Base-by-base conservation (phyloP, 441 rosid species). In the Populus hybrid region DNA sequence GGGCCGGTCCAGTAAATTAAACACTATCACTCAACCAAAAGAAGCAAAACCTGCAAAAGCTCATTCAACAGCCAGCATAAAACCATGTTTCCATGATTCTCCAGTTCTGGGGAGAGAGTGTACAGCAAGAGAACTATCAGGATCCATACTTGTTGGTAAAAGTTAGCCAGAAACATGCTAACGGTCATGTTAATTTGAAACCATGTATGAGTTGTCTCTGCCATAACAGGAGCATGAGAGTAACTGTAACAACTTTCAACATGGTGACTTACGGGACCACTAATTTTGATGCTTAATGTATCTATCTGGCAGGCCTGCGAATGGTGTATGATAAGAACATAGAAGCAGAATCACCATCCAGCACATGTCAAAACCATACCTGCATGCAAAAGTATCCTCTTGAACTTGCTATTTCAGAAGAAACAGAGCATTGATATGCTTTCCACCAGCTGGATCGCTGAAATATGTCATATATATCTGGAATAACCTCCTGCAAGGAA, bases 401-500 rank as follows among this genome's bases (percentile, higher is more conserved):
- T 77, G 85, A 76, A 42, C 78, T 75, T 2, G 88, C 90, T 38
- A 53, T 74, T 46, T 83, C 89, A 23, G 79, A 66, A 0, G 89
- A 87, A 82, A 94, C 80, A 69, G 97, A 92, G 79, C 97, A 94
- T 2, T 71, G 79, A 59, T 95, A 95, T 63, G 79, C 82, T 85
- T 91, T 89, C 99, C 99, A 95, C 99, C 99, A 95, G 82, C 79
- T 80, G 1, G 94, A 88, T 76, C 82, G 89, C 81, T 83, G 72
- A 85, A 95, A 88, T 76, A 87, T 77, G 42, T 81, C 83, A 77
- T 88, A 94, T 79, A 95, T 95, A 63, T 82, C 83, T 7, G 94
- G 89, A 76, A 91, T 94, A 72, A 95, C 95, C 89, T 95, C 99
- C 98, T 95, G 82, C 77, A 87, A 79, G 24, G n/a, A 24, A 76